Evolutionary conservation across 176 grass and related monocot genomes (phyloP).

Genomic region (Aegilops bicornis): DNA sequence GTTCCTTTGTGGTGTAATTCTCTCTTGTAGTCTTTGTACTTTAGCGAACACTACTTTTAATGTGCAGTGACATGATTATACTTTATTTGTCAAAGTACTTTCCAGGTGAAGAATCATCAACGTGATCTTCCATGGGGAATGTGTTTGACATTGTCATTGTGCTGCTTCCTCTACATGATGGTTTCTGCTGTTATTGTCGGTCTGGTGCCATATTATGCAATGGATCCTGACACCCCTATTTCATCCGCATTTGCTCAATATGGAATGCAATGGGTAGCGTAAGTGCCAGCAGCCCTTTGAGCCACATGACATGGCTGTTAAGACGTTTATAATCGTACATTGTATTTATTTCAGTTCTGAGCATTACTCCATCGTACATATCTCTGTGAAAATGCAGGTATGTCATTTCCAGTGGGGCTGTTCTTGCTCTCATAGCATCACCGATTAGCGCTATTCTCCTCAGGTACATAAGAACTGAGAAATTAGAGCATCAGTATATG

Average conservation of each 20-base stretch:
- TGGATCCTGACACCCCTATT: conserved; percentile 88
- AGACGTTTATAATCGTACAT: background rate
- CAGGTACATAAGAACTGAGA: conserved; percentile 53
- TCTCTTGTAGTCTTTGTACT: conserved; percentile 9
- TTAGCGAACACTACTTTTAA: background rate
- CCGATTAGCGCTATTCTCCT: conserved; percentile 81
- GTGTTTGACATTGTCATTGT: conserved; percentile 55
- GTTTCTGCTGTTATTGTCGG: conserved; percentile 81
- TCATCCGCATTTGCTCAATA: conserved; percentile 68
- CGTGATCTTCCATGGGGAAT: conserved; percentile 84
- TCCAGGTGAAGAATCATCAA: conserved; percentile 91
- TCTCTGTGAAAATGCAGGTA: conserved; percentile 51
- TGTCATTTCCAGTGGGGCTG: conserved; percentile 70
- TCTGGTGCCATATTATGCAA: conserved; percentile 68
- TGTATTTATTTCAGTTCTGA: conserved; percentile 14
- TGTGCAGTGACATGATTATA: background rate
- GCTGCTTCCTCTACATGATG: conserved; percentile 95
- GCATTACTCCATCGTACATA: conserved; percentile 14
- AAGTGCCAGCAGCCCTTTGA: conserved; percentile 32
- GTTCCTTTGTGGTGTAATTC: conserved; percentile 5
- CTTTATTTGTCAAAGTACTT: conserved; percentile 35
- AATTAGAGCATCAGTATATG: background rate
- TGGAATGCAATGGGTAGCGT: conserved; percentile 83
- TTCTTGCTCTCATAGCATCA: conserved; percentile 80
- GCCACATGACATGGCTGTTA: background rate